Conservation (phyloP, 192 early-diverging fungal species). For the Gryganskiella cystojenkinii region DNA sequence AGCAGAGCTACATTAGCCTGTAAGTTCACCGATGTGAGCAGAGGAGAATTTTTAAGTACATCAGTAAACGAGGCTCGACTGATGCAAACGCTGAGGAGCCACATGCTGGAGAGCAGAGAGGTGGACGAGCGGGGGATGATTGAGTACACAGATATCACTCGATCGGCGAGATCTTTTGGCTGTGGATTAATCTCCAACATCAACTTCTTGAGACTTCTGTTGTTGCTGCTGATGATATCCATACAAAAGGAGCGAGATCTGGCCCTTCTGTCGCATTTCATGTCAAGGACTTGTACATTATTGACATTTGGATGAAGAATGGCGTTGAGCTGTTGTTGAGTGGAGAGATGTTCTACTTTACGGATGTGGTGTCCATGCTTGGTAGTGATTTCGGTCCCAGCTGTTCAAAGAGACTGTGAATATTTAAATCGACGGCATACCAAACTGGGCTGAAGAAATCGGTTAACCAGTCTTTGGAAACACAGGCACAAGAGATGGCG, state of each 20-base stretch:
- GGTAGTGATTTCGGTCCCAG: conserved; percentile 1
- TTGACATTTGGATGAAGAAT: conserved; percentile 16
- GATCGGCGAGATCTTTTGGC: neutral
- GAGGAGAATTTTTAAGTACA: conserved; percentile 14
- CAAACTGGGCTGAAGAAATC: conserved; percentile 18
- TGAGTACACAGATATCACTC: conserved; percentile 7
- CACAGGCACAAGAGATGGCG: conserved; percentile 17
- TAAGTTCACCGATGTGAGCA: conserved; percentile 8
- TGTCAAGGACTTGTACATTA: conserved; percentile 2
- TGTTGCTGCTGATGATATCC: conserved; percentile 19
- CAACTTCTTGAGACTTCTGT: conserved; percentile 8
- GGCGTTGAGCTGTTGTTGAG: neutral
- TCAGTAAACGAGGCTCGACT: conserved; percentile 8
- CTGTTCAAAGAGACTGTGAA: conserved; percentile 4
- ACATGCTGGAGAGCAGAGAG: neutral
- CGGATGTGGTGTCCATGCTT: conserved; percentile 20
- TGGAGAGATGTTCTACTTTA: neutral
- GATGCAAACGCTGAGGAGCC: conserved; percentile 1
- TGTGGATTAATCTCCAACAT: neutral
- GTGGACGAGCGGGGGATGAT: neutral
- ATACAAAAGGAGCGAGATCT: conserved; percentile 4
- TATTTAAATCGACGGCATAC: conserved; percentile 12
- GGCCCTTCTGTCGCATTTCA: neutral
- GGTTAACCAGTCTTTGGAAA: conserved; percentile 16
- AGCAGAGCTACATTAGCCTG: neutral